Percentiles rank a stretch among this genome's conserved stretches.
Conservation (phyloP, 169 alveolate genomes). For the Plasmodium gaboni region DNA sequence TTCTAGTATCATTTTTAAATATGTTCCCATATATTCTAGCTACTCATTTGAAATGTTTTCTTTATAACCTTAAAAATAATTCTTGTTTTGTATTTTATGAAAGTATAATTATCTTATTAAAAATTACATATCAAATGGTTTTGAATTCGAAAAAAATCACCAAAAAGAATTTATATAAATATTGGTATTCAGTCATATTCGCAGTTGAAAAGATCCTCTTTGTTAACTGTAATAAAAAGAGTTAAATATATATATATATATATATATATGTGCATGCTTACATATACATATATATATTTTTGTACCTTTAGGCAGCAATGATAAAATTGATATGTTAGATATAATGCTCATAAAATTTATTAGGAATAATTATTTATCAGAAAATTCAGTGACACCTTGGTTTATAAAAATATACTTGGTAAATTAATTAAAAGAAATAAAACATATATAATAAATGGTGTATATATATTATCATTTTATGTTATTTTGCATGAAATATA, state of each 20-base stretch:
- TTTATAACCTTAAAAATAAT: slow-evolving; percentile 55
- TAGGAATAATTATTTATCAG: slow-evolving; percentile 41
- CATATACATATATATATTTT: slow-evolving; percentile 5
- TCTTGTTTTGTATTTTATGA: slow-evolving; percentile 69
- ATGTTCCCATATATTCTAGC: slow-evolving; percentile 75
- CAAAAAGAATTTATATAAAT: slow-evolving; percentile 15
- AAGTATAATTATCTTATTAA: slow-evolving; percentile 60
- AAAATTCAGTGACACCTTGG: slow-evolving; percentile 40
- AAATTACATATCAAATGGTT: slow-evolving; percentile 43
- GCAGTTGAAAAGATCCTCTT: slow-evolving; percentile 46
- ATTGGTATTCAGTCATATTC: slow-evolving; percentile 66
- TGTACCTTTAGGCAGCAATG: slow-evolving; percentile 34
- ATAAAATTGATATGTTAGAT: slow-evolving; percentile 72
- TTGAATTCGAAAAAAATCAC: slow-evolving; percentile 13
- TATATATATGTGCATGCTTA: neutral
- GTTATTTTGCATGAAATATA: neutral
- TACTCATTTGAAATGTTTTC: slow-evolving; percentile 62
- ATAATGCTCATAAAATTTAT: slow-evolving; percentile 71
- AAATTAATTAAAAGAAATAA: neutral
- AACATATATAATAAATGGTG: neutral
- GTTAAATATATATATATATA: neutral
- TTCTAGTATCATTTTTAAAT: slow-evolving; percentile 56
- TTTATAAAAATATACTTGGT: slow-evolving; percentile 74
- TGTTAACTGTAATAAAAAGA: slow-evolving; percentile 35
- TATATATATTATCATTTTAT: no score